phyloP scores from a whole-genome alignment of 331 rosid species.

The Prunus yedoensis region DNA sequence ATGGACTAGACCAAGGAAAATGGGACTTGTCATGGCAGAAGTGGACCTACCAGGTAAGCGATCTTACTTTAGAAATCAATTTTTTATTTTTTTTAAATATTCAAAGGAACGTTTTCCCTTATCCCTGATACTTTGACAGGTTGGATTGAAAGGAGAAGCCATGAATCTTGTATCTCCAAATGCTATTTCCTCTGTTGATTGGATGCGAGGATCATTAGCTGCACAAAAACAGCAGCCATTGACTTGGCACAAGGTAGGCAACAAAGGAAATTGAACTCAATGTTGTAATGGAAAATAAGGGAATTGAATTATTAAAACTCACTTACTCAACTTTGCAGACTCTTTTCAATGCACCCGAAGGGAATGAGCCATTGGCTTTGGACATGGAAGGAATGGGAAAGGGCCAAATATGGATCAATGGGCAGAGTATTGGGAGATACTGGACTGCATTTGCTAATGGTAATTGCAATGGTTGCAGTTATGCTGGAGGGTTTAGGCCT shows the following conservation, averaged over 20 bases:
- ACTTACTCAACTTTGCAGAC: slow-evolving; percentile 47
- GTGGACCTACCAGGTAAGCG: slow-evolving; percentile 90
- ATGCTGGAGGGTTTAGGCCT: slow-evolving; percentile 72
- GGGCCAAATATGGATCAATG: slow-evolving; percentile 98
- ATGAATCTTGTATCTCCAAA: slow-evolving; percentile 76
- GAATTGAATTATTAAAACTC: background rate
- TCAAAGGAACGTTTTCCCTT: slow-evolving; percentile 16
- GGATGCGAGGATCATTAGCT: slow-evolving; percentile 70
- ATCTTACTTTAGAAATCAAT: slow-evolving; percentile 21
- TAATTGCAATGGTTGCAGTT: slow-evolving; percentile 68
- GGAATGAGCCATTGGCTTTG: slow-evolving; percentile 87
- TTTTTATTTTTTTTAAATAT: background rate
- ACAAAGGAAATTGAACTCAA: slow-evolving; percentile 2
- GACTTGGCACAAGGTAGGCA: slow-evolving; percentile 94
- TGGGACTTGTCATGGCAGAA: slow-evolving; percentile 87
- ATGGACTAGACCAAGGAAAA: slow-evolving; percentile 86
- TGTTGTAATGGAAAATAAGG: slow-evolving; percentile 4
- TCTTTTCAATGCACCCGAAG: slow-evolving; percentile 77
- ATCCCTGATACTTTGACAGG: slow-evolving; percentile 45
- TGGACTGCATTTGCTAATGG: slow-evolving; percentile 85
- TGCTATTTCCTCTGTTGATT: slow-evolving; percentile 72
- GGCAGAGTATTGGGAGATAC: slow-evolving; percentile 87
- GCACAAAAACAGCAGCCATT: slow-evolving; percentile 71
- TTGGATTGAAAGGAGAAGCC: slow-evolving; percentile 96
- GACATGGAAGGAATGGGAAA: slow-evolving; percentile 98